Conservation (phyloP, 768 basidiomycete species). For the Serendipita vermifera region DNA sequence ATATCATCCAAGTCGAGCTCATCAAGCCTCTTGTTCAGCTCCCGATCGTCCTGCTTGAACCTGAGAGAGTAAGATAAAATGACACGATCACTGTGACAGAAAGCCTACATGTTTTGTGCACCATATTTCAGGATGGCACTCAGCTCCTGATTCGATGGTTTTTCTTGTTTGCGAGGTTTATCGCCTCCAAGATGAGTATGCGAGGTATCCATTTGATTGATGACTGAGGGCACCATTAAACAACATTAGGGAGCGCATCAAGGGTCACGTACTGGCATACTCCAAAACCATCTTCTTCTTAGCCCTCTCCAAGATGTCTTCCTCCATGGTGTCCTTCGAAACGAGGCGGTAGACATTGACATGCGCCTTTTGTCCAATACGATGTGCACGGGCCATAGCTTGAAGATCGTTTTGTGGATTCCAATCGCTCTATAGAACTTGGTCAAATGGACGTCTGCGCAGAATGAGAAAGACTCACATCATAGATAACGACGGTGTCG, state of each 20-base stretch:
- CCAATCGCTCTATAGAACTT: slow-evolving; percentile 72
- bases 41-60: slow-evolving; percentile 93
- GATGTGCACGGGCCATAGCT: slow-evolving; percentile 98
- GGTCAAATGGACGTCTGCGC: neutral
- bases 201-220: slow-evolving; percentile 99
- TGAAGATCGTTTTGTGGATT: slow-evolving; percentile 98
- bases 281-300: slow-evolving; percentile 99
- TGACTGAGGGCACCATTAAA: slow-evolving; percentile 44
- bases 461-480: slow-evolving; percentile 42
- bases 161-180: slow-evolving; percentile 62
- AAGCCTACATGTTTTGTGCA: slow-evolving; percentile 81
- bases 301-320: slow-evolving; percentile 93
- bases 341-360: slow-evolving; percentile 98
- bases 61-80: slow-evolving; percentile 26
- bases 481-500: slow-evolving; percentile 97
- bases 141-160: slow-evolving; percentile 90
- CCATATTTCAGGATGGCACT: slow-evolving; percentile 97
- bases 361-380: slow-evolving; percentile 97
- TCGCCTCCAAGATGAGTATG: slow-evolving; percentile 82
- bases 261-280: slow-evolving; percentile 75
- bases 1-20: slow-evolving; percentile 99
- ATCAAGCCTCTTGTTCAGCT: slow-evolving; percentile 89
- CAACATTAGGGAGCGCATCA: slow-evolving; percentile 5
- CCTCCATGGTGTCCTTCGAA: slow-evolving; percentile 98
- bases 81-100: neutral